Conservation (phyloP, 148 eudicot genomes). For the Bassia scoparia region DNA sequence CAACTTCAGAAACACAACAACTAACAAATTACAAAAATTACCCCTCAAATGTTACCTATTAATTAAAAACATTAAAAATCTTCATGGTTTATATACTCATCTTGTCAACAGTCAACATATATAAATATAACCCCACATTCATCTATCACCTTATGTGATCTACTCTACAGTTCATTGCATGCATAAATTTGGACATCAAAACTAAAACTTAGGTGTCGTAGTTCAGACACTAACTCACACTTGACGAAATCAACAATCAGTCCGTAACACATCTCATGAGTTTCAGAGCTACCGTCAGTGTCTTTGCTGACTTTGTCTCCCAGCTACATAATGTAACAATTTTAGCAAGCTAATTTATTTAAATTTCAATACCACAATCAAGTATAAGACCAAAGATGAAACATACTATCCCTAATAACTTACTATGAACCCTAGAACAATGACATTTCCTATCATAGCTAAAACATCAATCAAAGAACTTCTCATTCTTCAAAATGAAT, state of each 20-base stretch:
- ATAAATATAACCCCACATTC: too few species aligned
- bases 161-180: neutral
- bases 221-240: neutral
- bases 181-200: too few species aligned
- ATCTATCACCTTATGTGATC: slow-evolving; percentile 1
- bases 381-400: neutral
- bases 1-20: neutral
- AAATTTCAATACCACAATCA: neutral
- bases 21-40: too few species aligned
- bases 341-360: neutral
- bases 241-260: neutral
- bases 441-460: neutral
- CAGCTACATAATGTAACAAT: neutral
- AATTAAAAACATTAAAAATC: too few species aligned
- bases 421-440: neutral
- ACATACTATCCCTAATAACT: neutral
- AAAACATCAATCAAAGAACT: neutral
- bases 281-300: neutral
- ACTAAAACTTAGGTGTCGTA: too few species aligned
- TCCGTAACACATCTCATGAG: neutral
- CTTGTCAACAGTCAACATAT: neutral
- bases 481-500: neutral
- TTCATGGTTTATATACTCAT: neutral
- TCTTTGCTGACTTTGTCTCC: neutral
- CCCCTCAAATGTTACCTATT: neutral